Conservation (phyloP, 768 basidiomycete genomes). For the Russula compacta region DNA sequence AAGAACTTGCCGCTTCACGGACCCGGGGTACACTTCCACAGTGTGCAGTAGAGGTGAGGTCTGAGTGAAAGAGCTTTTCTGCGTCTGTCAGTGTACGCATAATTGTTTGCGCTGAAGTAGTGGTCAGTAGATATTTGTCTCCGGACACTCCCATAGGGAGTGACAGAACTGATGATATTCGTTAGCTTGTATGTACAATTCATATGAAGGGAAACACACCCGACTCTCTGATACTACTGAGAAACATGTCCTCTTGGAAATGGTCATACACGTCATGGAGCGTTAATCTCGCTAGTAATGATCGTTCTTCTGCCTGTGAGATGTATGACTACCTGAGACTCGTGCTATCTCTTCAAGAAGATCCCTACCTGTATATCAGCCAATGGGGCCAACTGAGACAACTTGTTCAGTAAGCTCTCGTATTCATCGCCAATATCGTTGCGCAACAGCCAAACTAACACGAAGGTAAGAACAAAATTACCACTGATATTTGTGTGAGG, state of each 20-base stretch:
- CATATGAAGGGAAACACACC: conserved; percentile 40
- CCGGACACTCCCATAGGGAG: conserved; percentile 71
- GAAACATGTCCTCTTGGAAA: conserved; percentile 79
- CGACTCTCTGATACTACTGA: conserved; percentile 86
- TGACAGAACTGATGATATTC: conserved; percentile 51
- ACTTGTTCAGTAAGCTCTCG: conserved; percentile 45
- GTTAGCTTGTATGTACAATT: not conserved
- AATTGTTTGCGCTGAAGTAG: conserved; percentile 47
- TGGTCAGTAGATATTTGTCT: conserved; percentile 31
- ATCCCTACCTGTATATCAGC: conserved; percentile 45
- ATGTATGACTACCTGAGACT: not conserved
- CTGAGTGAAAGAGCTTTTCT: conserved; percentile 60
- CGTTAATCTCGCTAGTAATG: conserved; percentile 67
- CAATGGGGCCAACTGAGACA: conserved; percentile 47
- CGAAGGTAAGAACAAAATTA: conserved; percentile 2
- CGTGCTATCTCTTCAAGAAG: not conserved
- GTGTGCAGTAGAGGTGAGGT: conserved; percentile 43
- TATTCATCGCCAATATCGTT: conserved; percentile 46
- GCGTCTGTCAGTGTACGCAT: conserved; percentile 54
- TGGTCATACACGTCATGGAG: conserved; percentile 68
- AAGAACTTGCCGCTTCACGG: conserved; percentile 62
- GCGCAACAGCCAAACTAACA: conserved; percentile 57
- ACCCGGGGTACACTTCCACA: conserved; percentile 63
- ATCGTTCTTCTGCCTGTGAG: conserved; percentile 61
- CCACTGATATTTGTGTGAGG: not conserved